Conservation (phyloP, 768 basidiomycete species). For the Trametes punicea region DNA sequence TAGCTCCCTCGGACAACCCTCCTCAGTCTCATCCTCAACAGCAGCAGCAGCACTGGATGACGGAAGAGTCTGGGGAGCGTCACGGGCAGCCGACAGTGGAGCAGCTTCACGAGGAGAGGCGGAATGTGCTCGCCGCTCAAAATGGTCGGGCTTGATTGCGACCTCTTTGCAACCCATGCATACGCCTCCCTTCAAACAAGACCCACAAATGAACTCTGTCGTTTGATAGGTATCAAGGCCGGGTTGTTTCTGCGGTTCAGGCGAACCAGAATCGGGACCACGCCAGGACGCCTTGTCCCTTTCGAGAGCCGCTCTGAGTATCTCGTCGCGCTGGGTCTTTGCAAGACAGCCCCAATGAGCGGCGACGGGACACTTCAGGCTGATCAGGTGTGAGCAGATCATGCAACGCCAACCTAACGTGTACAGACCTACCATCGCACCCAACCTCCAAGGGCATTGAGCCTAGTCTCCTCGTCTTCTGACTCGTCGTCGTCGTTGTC, state of each 20-base stretch:
- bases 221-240: slow-evolving; percentile 52
- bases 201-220: slow-evolving; percentile 76
- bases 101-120: background rate
- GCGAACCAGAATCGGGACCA: slow-evolving; percentile 12
- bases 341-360: slow-evolving; percentile 79
- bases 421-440: slow-evolving; percentile 66
- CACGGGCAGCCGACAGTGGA: background rate
- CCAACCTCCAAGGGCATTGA: slow-evolving; percentile 69
- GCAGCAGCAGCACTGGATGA: background rate
- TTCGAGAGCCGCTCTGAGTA: slow-evolving; percentile 57
- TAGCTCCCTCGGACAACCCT: slow-evolving; percentile 38
- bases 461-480: slow-evolving; percentile 51
- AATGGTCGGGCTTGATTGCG: slow-evolving; percentile 46
- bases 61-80: background rate
- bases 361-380: slow-evolving; percentile 73
- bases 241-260: slow-evolving; percentile 42
- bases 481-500: slow-evolving; percentile 55
- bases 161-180: slow-evolving; percentile 73
- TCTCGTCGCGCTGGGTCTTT: slow-evolving; percentile 63
- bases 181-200: slow-evolving; percentile 71
- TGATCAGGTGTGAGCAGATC: slow-evolving; percentile 30
- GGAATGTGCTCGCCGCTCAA: background rate
- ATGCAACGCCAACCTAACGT: background rate
- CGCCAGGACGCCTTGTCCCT: slow-evolving; percentile 11
- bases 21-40: slow-evolving; percentile 23